Base-by-base conservation (phyloP, 768 basidiomycete genomes). In the Lepiota venenata region DNA sequence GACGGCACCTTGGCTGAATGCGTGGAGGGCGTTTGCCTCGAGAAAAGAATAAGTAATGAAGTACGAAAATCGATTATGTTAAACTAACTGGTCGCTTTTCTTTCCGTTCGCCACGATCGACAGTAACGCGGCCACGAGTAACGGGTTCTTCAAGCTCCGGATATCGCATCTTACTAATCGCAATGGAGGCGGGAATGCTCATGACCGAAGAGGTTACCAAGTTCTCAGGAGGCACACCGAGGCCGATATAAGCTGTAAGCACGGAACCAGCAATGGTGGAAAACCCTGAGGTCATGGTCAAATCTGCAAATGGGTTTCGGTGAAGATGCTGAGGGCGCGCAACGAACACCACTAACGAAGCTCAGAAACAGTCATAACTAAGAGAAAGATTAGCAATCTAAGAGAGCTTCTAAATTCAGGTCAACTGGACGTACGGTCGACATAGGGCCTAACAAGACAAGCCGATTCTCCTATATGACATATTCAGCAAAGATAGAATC, bases 111-210 rank as follows among this genome's bases (percentile, higher is more conserved):
- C 91, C 93, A 58, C 90, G 86, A 67, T 92, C 89, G 52, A 94
- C 78, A 46, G 88, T 80, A 55, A 94, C 80, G 32, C 74, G 81
- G 11, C 93, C 93, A 32, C 88, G 87, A 25, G 93, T 94, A 41
- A 93, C 80, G 25, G 93, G 93, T 59, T 89, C 89, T 16, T 93
- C 93, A 22, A 77, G 67, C 71, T 96, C 93, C 0, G 93, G 93
- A 32, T 85, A 60, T 41, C 93, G 89, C 62, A 95, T 75, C 71
- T 96, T 96, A 66, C 86, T 88, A 63, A 96, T 93, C 2, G 93
- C 82, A 66, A 96, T 94, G 12, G 92, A 93, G 0, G 93, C 94
- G 16, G 94, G 94, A 57, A 97, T 96, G 67, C 87, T 89, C 93
- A 96, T 96, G 56, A 95, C 87, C 7, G 91, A 92, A 4, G 93